phyloP scores from a whole-genome alignment of 305 asterid species.

The Rubia balearica region DNA sequence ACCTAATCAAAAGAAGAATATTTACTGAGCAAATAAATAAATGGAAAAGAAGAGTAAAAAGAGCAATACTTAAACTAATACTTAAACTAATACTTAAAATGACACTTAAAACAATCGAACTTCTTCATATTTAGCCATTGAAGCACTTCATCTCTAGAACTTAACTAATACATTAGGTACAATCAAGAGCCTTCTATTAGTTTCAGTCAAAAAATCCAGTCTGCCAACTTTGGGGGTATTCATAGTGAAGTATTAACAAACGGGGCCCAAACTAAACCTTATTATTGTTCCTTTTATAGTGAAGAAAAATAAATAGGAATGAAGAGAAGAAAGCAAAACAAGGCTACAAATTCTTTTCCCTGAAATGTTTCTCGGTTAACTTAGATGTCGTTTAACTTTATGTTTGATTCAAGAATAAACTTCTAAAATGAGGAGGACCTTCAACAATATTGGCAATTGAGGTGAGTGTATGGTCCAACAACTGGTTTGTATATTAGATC shows the following conservation, averaged over 20 bases:
- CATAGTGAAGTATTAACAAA: neutral
- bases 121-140: too few relatives aligned
- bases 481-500: neutral
- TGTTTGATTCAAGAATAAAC: neutral
- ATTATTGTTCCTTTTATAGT: neutral
- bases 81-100: neutral
- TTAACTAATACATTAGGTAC: neutral
- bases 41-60: neutral
- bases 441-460: neutral
- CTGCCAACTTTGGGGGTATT: neutral
- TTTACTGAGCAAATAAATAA: neutral
- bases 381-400: neutral
- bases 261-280: neutral
- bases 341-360: neutral
- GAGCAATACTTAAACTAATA: neutral
- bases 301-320: neutral
- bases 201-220: neutral
- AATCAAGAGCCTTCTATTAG: neutral
- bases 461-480: neutral
- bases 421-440: neutral
- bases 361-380: neutral
- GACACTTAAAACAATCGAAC: too few relatives aligned
- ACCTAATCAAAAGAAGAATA: neutral
- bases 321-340: neutral
- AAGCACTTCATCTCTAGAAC: too few relatives aligned